A percentile compares a stretch with the other conserved stretches of the same genome.
These are phyloP conservation scores for Pontederia crassipes DNA, from an alignment of 176 grass and related monocot species.

Conservation along the genomic window DNA sequence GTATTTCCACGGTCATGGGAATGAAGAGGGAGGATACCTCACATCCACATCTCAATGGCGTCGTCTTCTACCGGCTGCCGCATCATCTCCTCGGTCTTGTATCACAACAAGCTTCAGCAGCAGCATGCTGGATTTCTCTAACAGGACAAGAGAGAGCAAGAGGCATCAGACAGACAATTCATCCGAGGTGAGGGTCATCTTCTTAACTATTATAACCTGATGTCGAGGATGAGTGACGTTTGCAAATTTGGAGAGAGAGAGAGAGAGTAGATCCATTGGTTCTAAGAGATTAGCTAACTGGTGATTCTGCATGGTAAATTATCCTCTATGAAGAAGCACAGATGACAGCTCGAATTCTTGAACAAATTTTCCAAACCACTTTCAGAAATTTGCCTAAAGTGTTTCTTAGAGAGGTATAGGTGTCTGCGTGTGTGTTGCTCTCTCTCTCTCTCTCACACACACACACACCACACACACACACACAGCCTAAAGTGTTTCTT, in stretches of 20 bases:
- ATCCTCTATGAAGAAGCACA: no score
- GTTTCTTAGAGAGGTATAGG: no score
- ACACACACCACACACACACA: no score
- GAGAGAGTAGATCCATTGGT: no score
- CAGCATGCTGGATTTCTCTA: constrained; percentile 82
- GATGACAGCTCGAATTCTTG: no score
- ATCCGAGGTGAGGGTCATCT: constrained; percentile 45
- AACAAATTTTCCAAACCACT: no score
- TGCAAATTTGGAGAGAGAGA: neutral
- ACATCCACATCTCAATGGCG: constrained; percentile 45
- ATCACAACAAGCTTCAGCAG: constrained; percentile 47
- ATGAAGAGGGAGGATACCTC: constrained; percentile 33
- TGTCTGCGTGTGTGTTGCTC: no score
- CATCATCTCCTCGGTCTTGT: constrained; percentile 71
- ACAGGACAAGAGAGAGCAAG: constrained; percentile 27
- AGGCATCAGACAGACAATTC: constrained; percentile 64
- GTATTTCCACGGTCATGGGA: constrained; percentile 3
- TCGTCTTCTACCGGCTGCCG: constrained; percentile 30
- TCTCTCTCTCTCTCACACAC: no score
- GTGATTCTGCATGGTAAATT: no score
- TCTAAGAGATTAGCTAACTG: no score
- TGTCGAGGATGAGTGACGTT: neutral
- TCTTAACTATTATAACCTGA: neutral
- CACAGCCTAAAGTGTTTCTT: neutral
- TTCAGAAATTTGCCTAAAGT: no score